These are phyloP conservation scores for Talaromyces albobiverticillius DNA, from an alignment of 2,329 filamentous ascomycete genomes.

Conservation along the genomic window DNA sequence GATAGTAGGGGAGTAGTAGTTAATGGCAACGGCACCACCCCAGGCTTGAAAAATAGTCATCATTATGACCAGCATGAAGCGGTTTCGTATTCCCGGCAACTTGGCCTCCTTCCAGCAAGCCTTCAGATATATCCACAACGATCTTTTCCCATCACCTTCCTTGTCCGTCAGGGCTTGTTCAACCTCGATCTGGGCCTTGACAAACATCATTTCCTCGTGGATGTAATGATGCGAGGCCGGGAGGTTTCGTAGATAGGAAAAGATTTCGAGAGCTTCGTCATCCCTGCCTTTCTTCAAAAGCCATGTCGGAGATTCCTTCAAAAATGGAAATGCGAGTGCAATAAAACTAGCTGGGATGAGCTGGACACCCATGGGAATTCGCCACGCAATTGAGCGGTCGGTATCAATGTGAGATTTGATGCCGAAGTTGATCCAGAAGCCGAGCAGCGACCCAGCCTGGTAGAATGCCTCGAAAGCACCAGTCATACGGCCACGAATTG, in stretches of 20 bases:
- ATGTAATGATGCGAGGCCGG: too few relatives aligned
- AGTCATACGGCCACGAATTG: conserved; percentile 58
- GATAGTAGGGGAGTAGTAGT: conserved; percentile 17
- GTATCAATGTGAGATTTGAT: background rate
- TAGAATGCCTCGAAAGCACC: conserved; percentile 57
- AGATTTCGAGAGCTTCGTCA: conserved; percentile 60
- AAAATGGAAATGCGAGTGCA: conserved; percentile 36
- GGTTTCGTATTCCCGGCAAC: conserved; percentile 43
- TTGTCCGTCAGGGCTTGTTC: too few relatives aligned
- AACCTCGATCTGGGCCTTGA: too few relatives aligned
- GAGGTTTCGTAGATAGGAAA: too few relatives aligned
- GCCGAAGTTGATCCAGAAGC: conserved; percentile 50
- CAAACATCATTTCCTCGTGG: too few relatives aligned
- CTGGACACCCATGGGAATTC: conserved; percentile 43
- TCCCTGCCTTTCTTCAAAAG: conserved; percentile 65
- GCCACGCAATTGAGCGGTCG: conserved; percentile 22
- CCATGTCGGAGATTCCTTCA: conserved; percentile 67
- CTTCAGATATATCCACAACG: too few relatives aligned
- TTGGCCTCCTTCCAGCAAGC: too few relatives aligned
- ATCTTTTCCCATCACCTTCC: too few relatives aligned
- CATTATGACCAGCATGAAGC: conserved; percentile 21
- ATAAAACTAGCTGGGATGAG: conserved; percentile 29
- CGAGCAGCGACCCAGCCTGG: conserved; percentile 51
- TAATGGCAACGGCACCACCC: background rate
- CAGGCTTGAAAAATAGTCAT: background rate